Evolutionary conservation across 306 rosid genomes (phyloP).

Genomic region (Cucurbita maxima): DNA sequence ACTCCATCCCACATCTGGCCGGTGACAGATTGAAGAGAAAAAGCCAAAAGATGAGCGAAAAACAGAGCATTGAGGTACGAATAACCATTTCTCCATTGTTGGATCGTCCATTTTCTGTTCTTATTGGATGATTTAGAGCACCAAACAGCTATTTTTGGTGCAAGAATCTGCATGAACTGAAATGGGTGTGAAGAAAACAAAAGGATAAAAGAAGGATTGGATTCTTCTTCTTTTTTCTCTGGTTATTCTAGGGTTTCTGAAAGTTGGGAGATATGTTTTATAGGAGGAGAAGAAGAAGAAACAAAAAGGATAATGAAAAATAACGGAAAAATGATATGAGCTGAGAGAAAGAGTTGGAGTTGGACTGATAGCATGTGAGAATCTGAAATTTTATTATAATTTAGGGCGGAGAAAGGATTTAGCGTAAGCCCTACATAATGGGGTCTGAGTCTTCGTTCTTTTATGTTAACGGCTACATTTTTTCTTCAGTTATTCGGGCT

Average conservation of each 20-base stretch:
- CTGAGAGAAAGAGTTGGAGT: neutral
- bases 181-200: neutral
- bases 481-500: neutral
- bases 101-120: neutral
- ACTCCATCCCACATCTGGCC: conserved; percentile 49
- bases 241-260: neutral
- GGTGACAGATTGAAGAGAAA: conserved; percentile 17
- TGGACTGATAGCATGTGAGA: neutral
- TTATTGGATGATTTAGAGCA: neutral
- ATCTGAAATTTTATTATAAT: neutral
- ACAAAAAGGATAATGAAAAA: neutral
- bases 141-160: neutral
- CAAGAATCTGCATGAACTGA: conserved; percentile 13
- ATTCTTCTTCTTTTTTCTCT: neutral
- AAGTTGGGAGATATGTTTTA: conserved; percentile 1
- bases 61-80: conserved; percentile 11
- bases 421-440: neutral
- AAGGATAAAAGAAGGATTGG: too few relatives aligned
- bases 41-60: conserved; percentile 18
- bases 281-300: neutral
- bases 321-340: neutral
- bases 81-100: neutral
- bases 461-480: conserved; percentile 6
- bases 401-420: neutral
- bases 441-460: neutral